Conservation (phyloP, 441 rosid species). For the Flueggea neowawraea region DNA sequence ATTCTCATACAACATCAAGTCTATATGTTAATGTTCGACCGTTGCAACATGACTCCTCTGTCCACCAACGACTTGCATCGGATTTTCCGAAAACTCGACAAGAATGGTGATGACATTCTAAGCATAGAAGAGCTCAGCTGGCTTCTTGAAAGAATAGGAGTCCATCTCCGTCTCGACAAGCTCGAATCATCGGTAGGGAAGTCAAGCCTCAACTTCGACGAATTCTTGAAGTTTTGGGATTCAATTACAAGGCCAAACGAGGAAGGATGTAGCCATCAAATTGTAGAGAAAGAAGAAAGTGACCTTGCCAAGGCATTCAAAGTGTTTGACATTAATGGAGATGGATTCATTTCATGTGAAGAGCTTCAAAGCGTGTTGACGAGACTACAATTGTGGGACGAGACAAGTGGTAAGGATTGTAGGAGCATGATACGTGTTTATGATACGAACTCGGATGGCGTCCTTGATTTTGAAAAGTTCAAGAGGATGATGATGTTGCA, state of each 20-base stretch:
- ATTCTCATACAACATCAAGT: too few species aligned
- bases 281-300: neutral
- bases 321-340: slow-evolving; percentile 64
- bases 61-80: slow-evolving; percentile 41
- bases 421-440: slow-evolving; percentile 51
- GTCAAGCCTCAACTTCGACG: slow-evolving; percentile 44
- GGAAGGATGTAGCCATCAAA: neutral
- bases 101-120: slow-evolving; percentile 57
- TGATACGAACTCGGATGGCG: slow-evolving; percentile 66
- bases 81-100: slow-evolving; percentile 66
- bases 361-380: slow-evolving; percentile 65
- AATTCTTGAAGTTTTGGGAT: slow-evolving; percentile 54
- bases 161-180: slow-evolving; percentile 34
- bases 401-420: slow-evolving; percentile 51
- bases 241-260: slow-evolving; percentile 25
- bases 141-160: slow-evolving; percentile 53
- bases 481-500: slow-evolving; percentile 73
- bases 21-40: neutral
- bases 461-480: slow-evolving; percentile 76
- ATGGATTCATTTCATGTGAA: slow-evolving; percentile 70
- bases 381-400: slow-evolving; percentile 76
- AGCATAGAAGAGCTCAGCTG: slow-evolving; percentile 67
- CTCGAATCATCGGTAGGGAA: slow-evolving; percentile 56
- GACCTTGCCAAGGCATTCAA: slow-evolving; percentile 57
- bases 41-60: slow-evolving; percentile 29